These are phyloP conservation scores for Caryopteris hybrid DNA, from an alignment of 305 asterid genomes.

Conservation along the genomic window DNA sequence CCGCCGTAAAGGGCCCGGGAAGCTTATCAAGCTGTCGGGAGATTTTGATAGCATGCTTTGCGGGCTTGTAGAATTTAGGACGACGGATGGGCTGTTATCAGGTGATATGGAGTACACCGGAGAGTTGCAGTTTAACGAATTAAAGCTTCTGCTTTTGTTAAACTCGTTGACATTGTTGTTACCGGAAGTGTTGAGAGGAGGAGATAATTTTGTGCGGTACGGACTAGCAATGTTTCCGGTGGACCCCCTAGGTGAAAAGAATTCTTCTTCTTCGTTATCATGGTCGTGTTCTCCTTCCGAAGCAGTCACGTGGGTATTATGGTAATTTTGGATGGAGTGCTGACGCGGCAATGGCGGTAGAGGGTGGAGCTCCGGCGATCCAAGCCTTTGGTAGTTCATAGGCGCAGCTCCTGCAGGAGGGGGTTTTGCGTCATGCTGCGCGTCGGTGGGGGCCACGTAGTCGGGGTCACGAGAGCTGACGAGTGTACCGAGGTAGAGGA, in stretches of 20 bases:
- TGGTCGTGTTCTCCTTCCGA: constrained; percentile 29
- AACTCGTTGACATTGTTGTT: constrained; percentile 7
- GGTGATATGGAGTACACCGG: constrained; percentile 43
- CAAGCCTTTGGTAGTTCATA: constrained; percentile 37
- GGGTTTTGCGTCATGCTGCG: constrained; percentile 19
- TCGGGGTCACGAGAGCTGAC: constrained; percentile 48
- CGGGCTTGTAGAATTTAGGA: constrained; percentile 43
- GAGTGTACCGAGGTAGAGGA: constrained; percentile 61
- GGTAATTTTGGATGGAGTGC: constrained; percentile 28
- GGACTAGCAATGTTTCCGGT: constrained; percentile 41
- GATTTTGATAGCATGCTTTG: constrained; percentile 56
- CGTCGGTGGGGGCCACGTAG: constrained; percentile 4
- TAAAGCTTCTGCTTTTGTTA: constrained; percentile 24
- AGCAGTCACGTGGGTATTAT: constrained; percentile 11
- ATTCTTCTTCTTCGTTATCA: constrained; percentile 37
- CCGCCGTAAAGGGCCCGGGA: constrained; percentile 48
- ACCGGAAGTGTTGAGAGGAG: constrained; percentile 1
- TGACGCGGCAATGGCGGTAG: constrained; percentile 86
- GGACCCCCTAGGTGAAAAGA: constrained; percentile 65
- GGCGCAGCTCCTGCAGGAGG: constrained; percentile 8
- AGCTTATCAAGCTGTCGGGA: constrained; percentile 60
- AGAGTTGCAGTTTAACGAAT: constrained; percentile 34
- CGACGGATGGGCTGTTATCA: constrained; percentile 59
- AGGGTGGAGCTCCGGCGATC: constrained; percentile 85
- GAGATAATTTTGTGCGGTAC: constrained; percentile 15